Base-by-base conservation (phyloP, 352 stramenopile genomes). In the Phytophthora sp. region DNA sequence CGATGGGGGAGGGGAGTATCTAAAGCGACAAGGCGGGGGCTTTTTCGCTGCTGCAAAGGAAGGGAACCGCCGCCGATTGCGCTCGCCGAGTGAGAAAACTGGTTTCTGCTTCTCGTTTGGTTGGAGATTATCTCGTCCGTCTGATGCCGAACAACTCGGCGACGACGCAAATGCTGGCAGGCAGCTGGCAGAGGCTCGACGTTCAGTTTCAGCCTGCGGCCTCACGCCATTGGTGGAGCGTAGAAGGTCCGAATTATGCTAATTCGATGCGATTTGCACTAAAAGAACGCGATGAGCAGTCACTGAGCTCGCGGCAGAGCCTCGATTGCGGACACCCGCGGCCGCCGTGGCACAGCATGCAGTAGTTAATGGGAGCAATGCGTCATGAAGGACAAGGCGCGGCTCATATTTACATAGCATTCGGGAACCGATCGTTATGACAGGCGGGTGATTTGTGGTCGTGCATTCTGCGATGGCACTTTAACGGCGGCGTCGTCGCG, bases 171-270 rank as follows among this genome's bases (percentile, higher is more conserved):
- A 57, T 70, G 60, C 51, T 31, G 23, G n/a, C n/a, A n/a, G 26
- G 41, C 38, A 38, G 57, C 47, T 67, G 42, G 33, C 30, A 31
- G 11, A 16, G 21, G 50, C 26, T 47, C 53, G 39, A 70, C 52
- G 68, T 76, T 76, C 68, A 76, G 68, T 76, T 76, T 76, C 57
- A 63, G 33, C 66, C 39, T 61, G 44, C 31, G 50, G 7, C 30
- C 49, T 33, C 36, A 39, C 53, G 33, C 58, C 33, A 75, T 75
- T 75, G 67, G 67, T 50, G 24, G 9, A 41, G 15, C 57, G 63
- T 18, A 73, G 50, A 68, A 59, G 41, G 29, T 45, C 11, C 11
- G 11, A 35, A 33, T 47, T 20, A 3, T 18, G 42, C 58, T 68
- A 59, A 68, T 45, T 69, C 24, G 36, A 5, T n/a, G n/a, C 30